phyloP scores from a whole-genome alignment of 2,329 filamentous ascomycete species.

The Tolypocladium nubicola region DNA sequence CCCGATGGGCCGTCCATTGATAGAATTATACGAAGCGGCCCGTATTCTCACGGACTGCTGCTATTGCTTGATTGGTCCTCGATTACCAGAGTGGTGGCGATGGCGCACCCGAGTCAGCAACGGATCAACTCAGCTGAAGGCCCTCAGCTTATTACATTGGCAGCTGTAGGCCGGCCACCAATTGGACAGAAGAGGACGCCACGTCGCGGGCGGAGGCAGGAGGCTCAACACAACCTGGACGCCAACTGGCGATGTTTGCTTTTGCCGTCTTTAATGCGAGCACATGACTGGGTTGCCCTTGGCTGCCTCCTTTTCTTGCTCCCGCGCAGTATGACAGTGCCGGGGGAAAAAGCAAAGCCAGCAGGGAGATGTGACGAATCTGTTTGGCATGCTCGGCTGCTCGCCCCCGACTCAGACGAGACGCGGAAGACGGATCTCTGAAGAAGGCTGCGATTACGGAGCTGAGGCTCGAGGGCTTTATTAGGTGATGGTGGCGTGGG shows the following conservation, averaged over 20 bases:
- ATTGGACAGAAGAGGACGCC: background rate
- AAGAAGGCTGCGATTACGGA: background rate
- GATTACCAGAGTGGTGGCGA: background rate
- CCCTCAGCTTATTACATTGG: background rate
- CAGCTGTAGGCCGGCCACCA: background rate
- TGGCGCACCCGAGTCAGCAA: background rate
- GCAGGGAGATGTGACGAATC: background rate
- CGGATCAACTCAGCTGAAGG: background rate
- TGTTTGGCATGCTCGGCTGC: background rate
- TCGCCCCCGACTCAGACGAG: background rate
- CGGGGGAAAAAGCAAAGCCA: background rate
- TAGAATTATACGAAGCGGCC: background rate
- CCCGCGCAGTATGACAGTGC: background rate
- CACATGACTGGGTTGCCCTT: background rate
- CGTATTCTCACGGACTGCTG: background rate
- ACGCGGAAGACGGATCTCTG: background rate
- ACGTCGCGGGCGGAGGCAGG: background rate
- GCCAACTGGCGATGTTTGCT: background rate
- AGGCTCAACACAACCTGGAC: background rate
- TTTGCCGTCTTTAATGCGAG: background rate
- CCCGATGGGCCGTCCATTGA: background rate
- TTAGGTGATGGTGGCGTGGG: background rate
- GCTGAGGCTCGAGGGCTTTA: background rate
- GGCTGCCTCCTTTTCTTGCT: background rate
- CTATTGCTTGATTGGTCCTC: background rate